phyloP scores from a whole-genome alignment of 805 yeast species.

The Metschnikowia gelsemii region DNA sequence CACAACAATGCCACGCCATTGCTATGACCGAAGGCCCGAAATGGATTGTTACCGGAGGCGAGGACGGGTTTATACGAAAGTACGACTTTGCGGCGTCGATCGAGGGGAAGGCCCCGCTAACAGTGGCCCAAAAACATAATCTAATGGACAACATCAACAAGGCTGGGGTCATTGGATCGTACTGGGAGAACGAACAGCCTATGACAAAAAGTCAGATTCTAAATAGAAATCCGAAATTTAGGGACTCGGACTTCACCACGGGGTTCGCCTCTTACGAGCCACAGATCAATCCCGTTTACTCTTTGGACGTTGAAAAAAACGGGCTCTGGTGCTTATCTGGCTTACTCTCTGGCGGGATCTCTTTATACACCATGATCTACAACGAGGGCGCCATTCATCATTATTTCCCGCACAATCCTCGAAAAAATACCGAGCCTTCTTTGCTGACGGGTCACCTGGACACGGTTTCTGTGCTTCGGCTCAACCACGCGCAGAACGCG shows the following conservation, averaged over 20 bases:
- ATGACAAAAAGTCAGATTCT: slow-evolving; percentile 42
- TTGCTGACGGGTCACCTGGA: slow-evolving; percentile 55
- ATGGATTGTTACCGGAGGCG: slow-evolving; percentile 92
- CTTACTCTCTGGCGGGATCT: slow-evolving; percentile 78
- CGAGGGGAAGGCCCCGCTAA: slow-evolving; percentile 81
- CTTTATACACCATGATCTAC: slow-evolving; percentile 77
- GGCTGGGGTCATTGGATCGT: slow-evolving; percentile 78
- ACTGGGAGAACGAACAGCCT: slow-evolving; percentile 98
- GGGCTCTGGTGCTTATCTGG: slow-evolving; percentile 87
- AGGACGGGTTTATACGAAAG: slow-evolving; percentile 89
- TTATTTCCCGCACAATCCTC: slow-evolving; percentile 51
- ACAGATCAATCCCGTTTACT: slow-evolving; percentile 76
- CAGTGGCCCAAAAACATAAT: slow-evolving; percentile 88
- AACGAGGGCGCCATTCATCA: slow-evolving; percentile 80
- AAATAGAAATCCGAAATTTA: slow-evolving; percentile 41
- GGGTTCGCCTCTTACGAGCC: slow-evolving; percentile 53
- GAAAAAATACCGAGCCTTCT: slow-evolving; percentile 25
- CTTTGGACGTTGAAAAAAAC: slow-evolving; percentile 79
- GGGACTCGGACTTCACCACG: slow-evolving; percentile 33
- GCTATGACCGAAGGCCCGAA: slow-evolving; percentile 77
- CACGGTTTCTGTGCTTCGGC: slow-evolving; percentile 68
- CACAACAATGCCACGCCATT: slow-evolving; percentile 72
- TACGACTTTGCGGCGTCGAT: slow-evolving; percentile 84
- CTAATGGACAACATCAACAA: slow-evolving; percentile 80
- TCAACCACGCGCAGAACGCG: slow-evolving; percentile 59